Evolutionary conservation across 2,329 filamentous ascomycete species (phyloP), one percentile per base, ranked within the genome.

Genomic region (Beauveria caledonica): DNA sequence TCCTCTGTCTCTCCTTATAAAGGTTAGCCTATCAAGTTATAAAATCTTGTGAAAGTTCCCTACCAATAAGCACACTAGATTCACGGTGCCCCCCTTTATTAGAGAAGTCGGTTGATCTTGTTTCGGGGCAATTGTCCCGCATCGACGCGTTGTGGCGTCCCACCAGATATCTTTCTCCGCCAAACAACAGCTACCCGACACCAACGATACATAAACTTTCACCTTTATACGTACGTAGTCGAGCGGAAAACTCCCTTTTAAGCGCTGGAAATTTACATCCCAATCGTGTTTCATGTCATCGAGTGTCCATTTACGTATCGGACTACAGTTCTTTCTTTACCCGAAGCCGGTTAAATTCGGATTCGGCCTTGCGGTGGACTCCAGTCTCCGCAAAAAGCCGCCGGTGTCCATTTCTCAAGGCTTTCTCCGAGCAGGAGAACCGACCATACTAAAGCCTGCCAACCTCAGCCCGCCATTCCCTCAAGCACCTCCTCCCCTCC

Each of bases 331-430:
- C 4, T 40, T 23, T 17, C 7, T 27, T 51, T 33, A 2, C 8
- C 19, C 5, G 7, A 42, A 9, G 15, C 8, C 15, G 17, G 27
- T 9, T 36, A 5, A 36, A 6, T 23, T 51, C 56, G 56, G 56
- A 9, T 17, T 58, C 56, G 56, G 55, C 13, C 17, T 58, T 58
- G 29, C 29, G 46, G 33, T 51, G 33, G 51, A 48, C 36, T 36
- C 56, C 56, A 39, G 25, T 51, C 27, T 50, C 56, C 46, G 56
- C 56, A 51, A 49, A 57, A 58, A 58, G 33, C 36, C 56, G 40
- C 40, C 36, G 6, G 46, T 46, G 15, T 58, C 36, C 42, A 13
- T 21, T 19, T 19, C 36, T 21, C 3, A 54, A 49, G 27, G 44
- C 54, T 57, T 48, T 21, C 45, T 49, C 54, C 54, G 54, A 57